phyloP scores from a whole-genome alignment of 208 protist genomes.

The Blechomonas ayalai region DNA sequence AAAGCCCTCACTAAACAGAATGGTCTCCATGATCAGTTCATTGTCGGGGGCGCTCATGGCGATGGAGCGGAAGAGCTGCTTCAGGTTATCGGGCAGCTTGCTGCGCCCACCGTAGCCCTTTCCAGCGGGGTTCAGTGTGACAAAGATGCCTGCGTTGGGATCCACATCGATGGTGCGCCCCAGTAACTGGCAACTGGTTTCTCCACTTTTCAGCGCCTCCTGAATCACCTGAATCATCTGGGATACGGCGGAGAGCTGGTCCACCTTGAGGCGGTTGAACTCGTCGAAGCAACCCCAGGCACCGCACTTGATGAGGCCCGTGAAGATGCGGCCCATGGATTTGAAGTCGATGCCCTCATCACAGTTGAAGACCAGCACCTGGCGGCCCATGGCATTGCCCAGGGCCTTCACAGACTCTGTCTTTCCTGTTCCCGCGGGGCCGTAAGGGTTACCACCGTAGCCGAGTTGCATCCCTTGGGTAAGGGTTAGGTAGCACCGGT shows the following conservation, averaged over 20 bases:
- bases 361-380: slow-evolving; percentile 99
- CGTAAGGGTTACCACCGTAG: slow-evolving; percentile 98
- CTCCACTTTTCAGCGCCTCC: slow-evolving; percentile 92
- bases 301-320: slow-evolving; percentile 97
- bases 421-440: slow-evolving; percentile 98
- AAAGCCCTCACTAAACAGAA: slow-evolving; percentile 97
- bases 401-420: slow-evolving; percentile 99
- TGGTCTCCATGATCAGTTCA: slow-evolving; percentile 96
- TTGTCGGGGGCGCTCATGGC: slow-evolving; percentile 98
- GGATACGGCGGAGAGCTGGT: slow-evolving; percentile 97
- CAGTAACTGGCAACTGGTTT: slow-evolving; percentile 82
- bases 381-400: slow-evolving; percentile 94
- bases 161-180: slow-evolving; percentile 91
- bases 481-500: slow-evolving; percentile 97
- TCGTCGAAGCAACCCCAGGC: slow-evolving; percentile 99
- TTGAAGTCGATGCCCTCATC: slow-evolving; percentile 99
- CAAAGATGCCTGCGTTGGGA: slow-evolving; percentile 97
- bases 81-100: slow-evolving; percentile 98
- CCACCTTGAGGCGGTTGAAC: slow-evolving; percentile 98
- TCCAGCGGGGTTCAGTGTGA: slow-evolving; percentile 97
- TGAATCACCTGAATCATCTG: slow-evolving; percentile 99
- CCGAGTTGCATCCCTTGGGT: slow-evolving; percentile 97
- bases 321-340: slow-evolving; percentile 98
- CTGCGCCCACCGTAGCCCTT: slow-evolving; percentile 98
- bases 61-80: slow-evolving; percentile 97